Evolutionary conservation across 225 moss, liverwort and hornwort species (phyloP).

Genomic region (Asterella californica): DNA sequence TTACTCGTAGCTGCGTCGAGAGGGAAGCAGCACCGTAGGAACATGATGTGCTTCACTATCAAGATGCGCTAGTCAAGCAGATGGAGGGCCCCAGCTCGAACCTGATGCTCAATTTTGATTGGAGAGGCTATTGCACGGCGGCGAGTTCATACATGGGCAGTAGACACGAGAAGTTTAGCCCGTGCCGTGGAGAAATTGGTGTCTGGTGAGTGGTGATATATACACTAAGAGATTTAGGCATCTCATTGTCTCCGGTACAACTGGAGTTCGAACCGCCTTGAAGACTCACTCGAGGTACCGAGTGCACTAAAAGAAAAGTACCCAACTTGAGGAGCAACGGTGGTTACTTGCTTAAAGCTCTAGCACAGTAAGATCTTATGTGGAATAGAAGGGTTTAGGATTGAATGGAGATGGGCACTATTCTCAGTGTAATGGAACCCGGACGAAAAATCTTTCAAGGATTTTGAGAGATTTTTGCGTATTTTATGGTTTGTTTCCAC

Average conservation of each 20-base stretch:
- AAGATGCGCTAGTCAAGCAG: not conserved
- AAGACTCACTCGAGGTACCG: not conserved
- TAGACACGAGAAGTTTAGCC: not conserved
- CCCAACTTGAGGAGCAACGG: too few relatives aligned
- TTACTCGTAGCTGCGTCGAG: not conserved
- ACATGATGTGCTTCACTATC: not conserved
- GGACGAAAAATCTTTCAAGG: too few relatives aligned
- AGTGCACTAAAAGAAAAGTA: not conserved
- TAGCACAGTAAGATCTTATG: too few relatives aligned
- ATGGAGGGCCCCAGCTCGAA: not conserved
- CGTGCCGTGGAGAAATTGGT: not conserved
- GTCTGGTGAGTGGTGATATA: not conserved
- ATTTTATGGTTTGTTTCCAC: too few relatives aligned
- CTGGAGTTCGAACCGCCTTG: not conserved
- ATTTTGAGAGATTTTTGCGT: too few relatives aligned
- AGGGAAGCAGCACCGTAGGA: not conserved
- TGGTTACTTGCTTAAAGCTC: too few relatives aligned
- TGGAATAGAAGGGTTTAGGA: too few relatives aligned
- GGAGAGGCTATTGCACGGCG: not conserved
- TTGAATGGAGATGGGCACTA: too few relatives aligned
- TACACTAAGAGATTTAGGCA: not conserved
- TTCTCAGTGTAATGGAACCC: too few relatives aligned
- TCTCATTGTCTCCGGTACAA: not conserved
- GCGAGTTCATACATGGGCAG: not conserved
- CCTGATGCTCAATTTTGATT: slow-evolving; percentile 1